A percentile compares a stretch with the other conserved stretches of the same genome.
phyloP scores from a whole-genome alignment of 768 basidiomycete genomes.

The Tylopilus sp. region DNA sequence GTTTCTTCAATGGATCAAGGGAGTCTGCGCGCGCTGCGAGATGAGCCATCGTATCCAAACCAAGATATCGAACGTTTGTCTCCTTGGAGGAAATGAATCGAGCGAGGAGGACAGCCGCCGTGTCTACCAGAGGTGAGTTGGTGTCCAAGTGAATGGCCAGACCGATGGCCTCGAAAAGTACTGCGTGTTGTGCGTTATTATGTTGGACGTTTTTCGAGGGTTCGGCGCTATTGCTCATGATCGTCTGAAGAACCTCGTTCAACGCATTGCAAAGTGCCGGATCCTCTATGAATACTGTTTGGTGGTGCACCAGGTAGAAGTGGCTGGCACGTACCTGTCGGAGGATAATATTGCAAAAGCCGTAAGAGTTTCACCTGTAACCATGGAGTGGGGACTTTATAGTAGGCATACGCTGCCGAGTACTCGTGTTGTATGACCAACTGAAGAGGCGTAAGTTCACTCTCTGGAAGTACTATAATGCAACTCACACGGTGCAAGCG shows the following conservation, averaged over 20 bases:
- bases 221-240: conserved; percentile 90
- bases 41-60: conserved; percentile 97
- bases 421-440: conserved; percentile 91
- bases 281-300: conserved; percentile 59
- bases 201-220: conserved; percentile 94
- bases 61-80: conserved; percentile 96
- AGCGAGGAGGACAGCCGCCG: conserved; percentile 87
- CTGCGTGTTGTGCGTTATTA: conserved; percentile 96
- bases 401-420: conserved; percentile 87
- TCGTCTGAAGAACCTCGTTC: conserved; percentile 79
- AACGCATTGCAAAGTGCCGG: conserved; percentile 71
- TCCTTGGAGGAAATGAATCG: conserved; percentile 97
- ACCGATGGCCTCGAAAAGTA: conserved; percentile 97
- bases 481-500: conserved; percentile 70
- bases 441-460: conserved; percentile 38
- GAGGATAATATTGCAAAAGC: conserved; percentile 91
- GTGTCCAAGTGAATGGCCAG: conserved; percentile 95
- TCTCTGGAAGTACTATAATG: not conserved
- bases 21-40: conserved; percentile 92
- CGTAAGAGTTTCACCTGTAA: conserved; percentile 93
- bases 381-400: conserved; percentile 98
- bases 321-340: conserved; percentile 62
- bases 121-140: conserved; percentile 81
- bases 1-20: conserved; percentile 88
- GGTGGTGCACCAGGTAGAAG: conserved; percentile 1